Percentiles rank a stretch among this genome's conserved stretches.
Evolutionary conservation across 192 early-diverging fungal species (phyloP).

Genomic region (Spizellomyces punctatus): DNA sequence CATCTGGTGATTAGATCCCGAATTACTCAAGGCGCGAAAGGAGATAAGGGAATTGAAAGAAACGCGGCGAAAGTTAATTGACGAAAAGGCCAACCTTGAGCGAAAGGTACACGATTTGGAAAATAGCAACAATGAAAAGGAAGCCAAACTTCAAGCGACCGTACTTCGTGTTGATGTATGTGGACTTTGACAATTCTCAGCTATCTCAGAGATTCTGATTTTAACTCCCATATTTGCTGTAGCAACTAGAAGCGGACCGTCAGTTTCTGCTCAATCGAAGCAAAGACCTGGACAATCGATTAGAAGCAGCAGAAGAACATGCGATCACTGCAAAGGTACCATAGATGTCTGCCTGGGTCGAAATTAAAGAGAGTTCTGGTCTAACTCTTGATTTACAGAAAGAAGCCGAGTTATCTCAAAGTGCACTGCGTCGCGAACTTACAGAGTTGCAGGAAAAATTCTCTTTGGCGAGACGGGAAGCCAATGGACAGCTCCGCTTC

Average conservation of each 20-base stretch:
- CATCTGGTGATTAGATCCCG: background rate
- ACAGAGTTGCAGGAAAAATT: constrained; percentile 12
- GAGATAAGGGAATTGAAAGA: constrained; percentile 23
- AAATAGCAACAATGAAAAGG: constrained; percentile 20
- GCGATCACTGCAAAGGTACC: background rate
- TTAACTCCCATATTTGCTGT: background rate
- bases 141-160: constrained; percentile 10
- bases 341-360: background rate
- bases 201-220: background rate
- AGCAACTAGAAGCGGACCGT: constrained; percentile 63
- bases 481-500: constrained; percentile 30
- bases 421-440: constrained; percentile 2
- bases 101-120: constrained; percentile 18
- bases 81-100: constrained; percentile 25
- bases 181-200: background rate
- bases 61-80: constrained; percentile 22
- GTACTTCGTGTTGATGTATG: constrained; percentile 14
- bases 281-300: constrained; percentile 37
- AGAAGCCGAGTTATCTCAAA: constrained; percentile 19
- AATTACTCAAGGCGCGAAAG: constrained; percentile 19
- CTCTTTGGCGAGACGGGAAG: constrained; percentile 29
- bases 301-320: constrained; percentile 32
- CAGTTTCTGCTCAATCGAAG: constrained; percentile 60
- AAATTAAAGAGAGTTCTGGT: background rate
- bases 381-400: background rate